These are phyloP conservation scores for Colletotrichum theobromicola DNA, from an alignment of 2,329 filamentous ascomycete genomes.

Conservation along the genomic window DNA sequence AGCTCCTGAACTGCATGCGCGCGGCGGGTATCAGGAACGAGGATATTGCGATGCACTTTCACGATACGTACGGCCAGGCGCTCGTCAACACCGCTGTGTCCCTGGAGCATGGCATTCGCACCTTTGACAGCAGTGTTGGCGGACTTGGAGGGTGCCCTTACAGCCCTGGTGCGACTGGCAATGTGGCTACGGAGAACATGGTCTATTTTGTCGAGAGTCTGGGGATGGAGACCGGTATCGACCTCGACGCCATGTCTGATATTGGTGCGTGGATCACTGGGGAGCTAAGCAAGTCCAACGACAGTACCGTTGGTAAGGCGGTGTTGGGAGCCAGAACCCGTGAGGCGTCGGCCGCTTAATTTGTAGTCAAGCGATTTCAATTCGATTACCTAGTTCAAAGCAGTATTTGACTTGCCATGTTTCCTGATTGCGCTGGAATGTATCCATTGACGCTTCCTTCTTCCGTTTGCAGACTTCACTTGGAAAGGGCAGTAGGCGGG, in stretches of 20 bases:
- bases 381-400: neutral
- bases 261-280: constrained; percentile 76
- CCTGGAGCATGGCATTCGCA: constrained; percentile 77
- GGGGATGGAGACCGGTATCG: constrained; percentile 76
- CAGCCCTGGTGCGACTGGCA: constrained; percentile 84
- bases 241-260: constrained; percentile 68
- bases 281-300: constrained; percentile 67
- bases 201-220: constrained; percentile 79
- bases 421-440: neutral
- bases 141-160: constrained; percentile 87
- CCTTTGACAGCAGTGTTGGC: constrained; percentile 80
- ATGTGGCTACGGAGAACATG: constrained; percentile 84
- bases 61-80: constrained; percentile 87
- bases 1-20: constrained; percentile 67
- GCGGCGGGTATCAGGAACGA: constrained; percentile 72
- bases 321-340: constrained; percentile 55
- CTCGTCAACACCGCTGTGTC: constrained; percentile 82
- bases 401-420: neutral
- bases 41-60: constrained; percentile 83
- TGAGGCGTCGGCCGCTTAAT: neutral
- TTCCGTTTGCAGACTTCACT: neutral
- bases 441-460: neutral
- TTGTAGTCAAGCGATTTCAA: neutral
- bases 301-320: constrained; percentile 71
- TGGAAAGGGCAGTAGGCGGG: neutral